A percentile compares a stretch with the other conserved stretches of the same genome.
Evolutionary conservation across 345 rosid genomes (phyloP).

Genomic region (Eucalyptus erythrocorys): DNA sequence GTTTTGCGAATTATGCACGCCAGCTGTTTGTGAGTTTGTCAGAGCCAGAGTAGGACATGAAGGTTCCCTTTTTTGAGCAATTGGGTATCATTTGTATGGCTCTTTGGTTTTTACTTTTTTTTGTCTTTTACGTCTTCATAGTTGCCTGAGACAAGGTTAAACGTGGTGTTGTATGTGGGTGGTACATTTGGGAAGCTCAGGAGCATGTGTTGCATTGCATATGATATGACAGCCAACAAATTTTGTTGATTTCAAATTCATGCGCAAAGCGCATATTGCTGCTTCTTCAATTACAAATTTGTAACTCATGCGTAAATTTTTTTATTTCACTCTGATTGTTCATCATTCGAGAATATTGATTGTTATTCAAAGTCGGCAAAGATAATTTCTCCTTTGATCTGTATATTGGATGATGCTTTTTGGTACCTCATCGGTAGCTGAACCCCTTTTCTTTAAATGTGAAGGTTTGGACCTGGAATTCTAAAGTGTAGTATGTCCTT

Average conservation of each 20-base stretch:
- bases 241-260: neutral
- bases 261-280: neutral
- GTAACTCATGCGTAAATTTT: neutral
- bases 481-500: neutral
- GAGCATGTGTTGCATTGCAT: neutral
- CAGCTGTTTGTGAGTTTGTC: neutral
- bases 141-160: neutral
- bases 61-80: neutral
- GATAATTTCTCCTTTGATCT: neutral
- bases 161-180: neutral
- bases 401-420: neutral
- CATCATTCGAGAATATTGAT: neutral
- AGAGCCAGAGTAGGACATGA: neutral
- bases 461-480: neutral
- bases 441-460: neutral
- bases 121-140: neutral
- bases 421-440: neutral
- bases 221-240: neutral
- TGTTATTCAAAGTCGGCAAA: neutral
- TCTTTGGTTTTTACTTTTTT: neutral
- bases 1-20: neutral
- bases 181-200: neutral
- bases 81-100: neutral
- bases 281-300: neutral
- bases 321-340: neutral